A percentile compares a stretch with the other conserved stretches of the same genome.
Evolutionary conservation across 805 yeast genomes (phyloP).

Genomic region (Saccharomycopsis olivae): DNA sequence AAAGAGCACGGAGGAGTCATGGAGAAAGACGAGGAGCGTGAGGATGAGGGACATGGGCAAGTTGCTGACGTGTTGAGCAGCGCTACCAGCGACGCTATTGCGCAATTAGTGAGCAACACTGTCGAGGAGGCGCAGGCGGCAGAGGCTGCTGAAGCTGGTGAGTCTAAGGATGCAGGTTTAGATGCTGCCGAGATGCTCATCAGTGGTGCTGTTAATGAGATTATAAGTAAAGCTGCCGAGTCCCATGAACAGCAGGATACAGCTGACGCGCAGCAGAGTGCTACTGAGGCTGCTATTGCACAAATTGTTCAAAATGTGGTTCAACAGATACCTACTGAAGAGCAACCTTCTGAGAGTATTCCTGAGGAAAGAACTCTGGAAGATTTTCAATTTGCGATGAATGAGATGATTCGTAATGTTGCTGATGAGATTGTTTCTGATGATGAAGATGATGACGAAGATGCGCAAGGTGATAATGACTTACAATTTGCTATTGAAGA

Average conservation of each 20-base stretch:
- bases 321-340: not conserved
- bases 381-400: slow-evolving; percentile 16
- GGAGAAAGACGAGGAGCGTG: not conserved
- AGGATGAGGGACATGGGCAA: not conserved
- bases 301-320: slow-evolving; percentile 17
- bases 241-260: too few species aligned
- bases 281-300: slow-evolving; percentile 14
- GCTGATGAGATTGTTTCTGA: slow-evolving; percentile 15
- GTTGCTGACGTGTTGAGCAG: not conserved
- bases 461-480: not conserved
- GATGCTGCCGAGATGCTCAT: slow-evolving; percentile 5
- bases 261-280: too few species aligned
- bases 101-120: slow-evolving; percentile 6
- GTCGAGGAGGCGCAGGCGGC: not conserved
- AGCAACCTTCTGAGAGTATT: not conserved
- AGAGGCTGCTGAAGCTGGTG: not conserved
- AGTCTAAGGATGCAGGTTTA: not conserved
- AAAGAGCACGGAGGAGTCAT: too few species aligned
- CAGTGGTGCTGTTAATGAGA: slow-evolving; percentile 15
- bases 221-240: slow-evolving; percentile 7
- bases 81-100: slow-evolving; percentile 5
- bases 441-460: slow-evolving; percentile 4
- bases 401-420: slow-evolving; percentile 15
- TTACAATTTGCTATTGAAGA: slow-evolving; percentile 17
- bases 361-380: not conserved